Base-by-base conservation (phyloP, 352 stramenopile species). In the Phytophthora sansomeana region DNA sequence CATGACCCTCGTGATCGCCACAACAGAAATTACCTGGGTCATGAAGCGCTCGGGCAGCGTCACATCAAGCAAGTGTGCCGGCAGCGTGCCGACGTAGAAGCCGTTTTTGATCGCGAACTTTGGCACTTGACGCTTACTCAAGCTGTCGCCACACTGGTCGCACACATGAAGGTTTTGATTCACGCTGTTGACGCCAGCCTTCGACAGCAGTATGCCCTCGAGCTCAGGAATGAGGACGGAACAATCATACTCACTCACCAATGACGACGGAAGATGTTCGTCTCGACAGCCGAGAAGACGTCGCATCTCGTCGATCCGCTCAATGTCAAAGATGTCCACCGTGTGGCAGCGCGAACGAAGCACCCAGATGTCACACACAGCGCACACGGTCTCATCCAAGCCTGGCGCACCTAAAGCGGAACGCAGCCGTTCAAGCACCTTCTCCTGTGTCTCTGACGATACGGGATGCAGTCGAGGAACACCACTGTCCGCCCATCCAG, bases 41-140 rank as follows among this genome's bases (percentile, higher is more conserved):
- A 36, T 50, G 5, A 50, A 6, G 2, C 43, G 43, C 10, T 50
- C 43, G 3, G 43, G 21, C 4, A 50, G 24, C 43, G 24, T 50
- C 6, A 7, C 8, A 11, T 35, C 13, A 3, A 8, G 2, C 3
- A 50, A 14, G 5, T 9, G 26, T 21, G 21, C 8, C 2, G 43
- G 43, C 43, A 35, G 19, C n/a, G n/a, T n/a, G 4, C 43, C 43
- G 5, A 50, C 11, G 13, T 36, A 50, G 19, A 50, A 36, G 2
- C 24, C 43, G 9, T 50, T 50, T 14, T 50, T 50, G 1, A 50
- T 35, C 6, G 43, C 8, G 16, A 50, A 50, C 13, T 50, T 50
- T 4, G 33, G 33, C 6, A 39, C 3, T 13, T n/a, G 3, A 5
- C n/a, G 33, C 11, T 39, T 39, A 3, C 5, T 3, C 32, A 46